Evolutionary conservation across 2,329 filamentous ascomycete genomes (phyloP).

Genomic region (Chaetomiaceae sp.): DNA sequence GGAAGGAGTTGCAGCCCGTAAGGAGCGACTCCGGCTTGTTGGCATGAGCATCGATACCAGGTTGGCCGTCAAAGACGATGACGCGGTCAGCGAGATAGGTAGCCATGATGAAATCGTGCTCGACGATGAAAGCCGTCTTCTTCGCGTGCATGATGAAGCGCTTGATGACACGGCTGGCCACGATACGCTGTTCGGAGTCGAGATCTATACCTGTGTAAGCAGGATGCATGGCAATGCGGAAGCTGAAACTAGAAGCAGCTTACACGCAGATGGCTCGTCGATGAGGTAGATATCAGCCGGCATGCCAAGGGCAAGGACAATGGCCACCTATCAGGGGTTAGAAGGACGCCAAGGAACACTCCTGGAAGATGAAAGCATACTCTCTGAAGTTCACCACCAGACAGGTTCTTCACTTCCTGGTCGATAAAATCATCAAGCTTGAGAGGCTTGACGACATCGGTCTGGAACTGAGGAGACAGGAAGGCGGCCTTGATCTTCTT

Average conservation of each 20-base stretch:
- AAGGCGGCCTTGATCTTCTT: conserved; percentile 99
- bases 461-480: conserved; percentile 96
- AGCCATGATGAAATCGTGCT: conserved; percentile 99
- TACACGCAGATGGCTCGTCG: conserved; percentile 85
- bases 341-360: neutral
- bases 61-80: conserved; percentile 95
- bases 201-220: conserved; percentile 50
- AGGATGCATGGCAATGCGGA: neutral
- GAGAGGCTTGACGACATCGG: conserved; percentile 98
- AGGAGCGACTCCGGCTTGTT: conserved; percentile 88
- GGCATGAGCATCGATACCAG: conserved; percentile 81
- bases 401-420: conserved; percentile 98
- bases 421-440: conserved; percentile 99
- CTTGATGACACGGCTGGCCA: conserved; percentile 96
- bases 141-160: conserved; percentile 99
- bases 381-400: conserved; percentile 98
- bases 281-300: conserved; percentile 98
- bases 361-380: conserved; percentile 43
- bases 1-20: conserved; percentile 92
- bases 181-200: conserved; percentile 98
- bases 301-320: conserved; percentile 90
- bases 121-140: conserved; percentile 98
- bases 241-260: neutral
- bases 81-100: conserved; percentile 76
- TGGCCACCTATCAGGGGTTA: conserved; percentile 38